Percentiles rank a stretch among this genome's conserved stretches.
Evolutionary conservation across 1,139 yeast species (phyloP).

Genomic region (Schwanniomyces etchellsii): DNA sequence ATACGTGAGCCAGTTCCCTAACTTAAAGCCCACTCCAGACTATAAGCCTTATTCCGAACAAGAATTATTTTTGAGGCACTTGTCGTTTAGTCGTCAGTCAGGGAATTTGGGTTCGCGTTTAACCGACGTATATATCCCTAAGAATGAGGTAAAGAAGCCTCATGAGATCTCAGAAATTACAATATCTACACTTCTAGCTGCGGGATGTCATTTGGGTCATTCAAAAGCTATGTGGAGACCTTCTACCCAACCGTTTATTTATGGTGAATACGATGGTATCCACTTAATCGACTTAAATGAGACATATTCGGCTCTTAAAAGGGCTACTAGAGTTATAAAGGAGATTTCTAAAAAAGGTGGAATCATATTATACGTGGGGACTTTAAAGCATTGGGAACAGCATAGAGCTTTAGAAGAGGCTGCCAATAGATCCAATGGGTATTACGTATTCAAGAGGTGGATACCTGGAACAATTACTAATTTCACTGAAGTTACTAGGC

Average conservation of each 20-base stretch:
- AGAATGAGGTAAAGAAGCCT: constrained; percentile 60
- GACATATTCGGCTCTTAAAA: constrained; percentile 67
- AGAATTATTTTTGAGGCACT: constrained; percentile 71
- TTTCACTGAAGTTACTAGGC: constrained; percentile 68
- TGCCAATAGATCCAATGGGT: constrained; percentile 72
- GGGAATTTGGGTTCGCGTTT: constrained; percentile 64
- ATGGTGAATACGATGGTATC: constrained; percentile 83
- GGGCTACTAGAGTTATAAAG: constrained; percentile 75
- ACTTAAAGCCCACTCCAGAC: constrained; percentile 39
- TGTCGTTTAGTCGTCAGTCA: constrained; percentile 43
- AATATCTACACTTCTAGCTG: constrained; percentile 69
- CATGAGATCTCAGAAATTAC: constrained; percentile 51
- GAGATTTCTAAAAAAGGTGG: constrained; percentile 86
- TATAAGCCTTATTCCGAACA: constrained; percentile 57
- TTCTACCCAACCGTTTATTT: constrained; percentile 80
- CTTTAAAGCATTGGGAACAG: constrained; percentile 65
- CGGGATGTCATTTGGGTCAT: constrained; percentile 95
- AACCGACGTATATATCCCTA: constrained; percentile 62
- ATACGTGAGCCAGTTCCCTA: constrained; percentile 29
- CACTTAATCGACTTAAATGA: constrained; percentile 86
- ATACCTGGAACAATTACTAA: constrained; percentile 93
- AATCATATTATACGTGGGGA: constrained; percentile 76
- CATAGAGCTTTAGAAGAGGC: constrained; percentile 72
- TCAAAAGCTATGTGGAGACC: constrained; percentile 75
- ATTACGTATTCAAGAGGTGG: constrained; percentile 84